Evolutionary conservation across 805 yeast genomes (phyloP), one percentile per base, ranked within the genome.

Genomic region (Torulaspora maleeae): DNA sequence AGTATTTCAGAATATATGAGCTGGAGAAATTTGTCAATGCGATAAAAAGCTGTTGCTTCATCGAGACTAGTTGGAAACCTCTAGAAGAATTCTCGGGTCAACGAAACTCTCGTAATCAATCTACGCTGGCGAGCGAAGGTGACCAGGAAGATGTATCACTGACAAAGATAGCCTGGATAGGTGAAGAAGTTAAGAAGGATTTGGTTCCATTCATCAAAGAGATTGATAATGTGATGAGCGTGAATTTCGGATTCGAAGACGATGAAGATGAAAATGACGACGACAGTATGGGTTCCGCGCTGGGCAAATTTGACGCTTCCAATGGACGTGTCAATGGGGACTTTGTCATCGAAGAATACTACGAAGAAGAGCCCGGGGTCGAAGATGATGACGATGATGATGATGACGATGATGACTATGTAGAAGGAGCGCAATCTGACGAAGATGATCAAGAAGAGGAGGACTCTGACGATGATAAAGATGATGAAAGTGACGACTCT

Each of bases 1-100:
- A 67, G 13, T 71, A 70, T 52, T 66, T 63, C 35, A 61, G 63
- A 15, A 57, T 61, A 4, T 54, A 49, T 16, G 69, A 63, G 20
- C 43, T 72, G 0, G 51, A 58, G n/a, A 77, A 78, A 53, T 76
- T 69, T 52, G 61, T 75, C 24, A 66, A 72, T 42, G 74, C 80
- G 0, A 40, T 78, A 19, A 64, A 58, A 15, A 62, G 56, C 42
- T 62, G 67, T 47, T 54, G 60, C 35, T 22, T 51, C 36, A 65
- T 63, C 1, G 50, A 43, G 4, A 49, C 56, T 5, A 24, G 45
- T 15, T 52, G 56, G 52, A 46, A 47, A 3, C 43, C 22, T 10
- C 41, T 44, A 27, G 46, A 36, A 10, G 47, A 45, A 15, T 28
- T 25, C 4, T 36, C 37, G 15, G 25, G 39, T 2, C 16, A 36